These are phyloP conservation scores for Phragmites australis DNA, from an alignment of 176 grass and related monocot species.

Conservation along the genomic window DNA sequence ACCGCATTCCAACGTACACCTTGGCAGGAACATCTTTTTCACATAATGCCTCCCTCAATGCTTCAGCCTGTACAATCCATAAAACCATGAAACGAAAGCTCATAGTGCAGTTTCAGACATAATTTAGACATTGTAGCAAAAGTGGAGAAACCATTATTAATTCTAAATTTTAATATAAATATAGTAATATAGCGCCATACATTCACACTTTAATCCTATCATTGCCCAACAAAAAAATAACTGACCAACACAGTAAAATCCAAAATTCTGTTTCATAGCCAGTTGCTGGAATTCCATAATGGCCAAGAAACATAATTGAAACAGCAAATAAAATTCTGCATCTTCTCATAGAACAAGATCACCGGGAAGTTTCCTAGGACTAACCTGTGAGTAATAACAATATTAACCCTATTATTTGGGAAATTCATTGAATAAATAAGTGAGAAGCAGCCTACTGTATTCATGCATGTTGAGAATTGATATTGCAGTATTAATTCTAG, in stretches of 20 bases:
- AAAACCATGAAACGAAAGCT: constrained; percentile 33
- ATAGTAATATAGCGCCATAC: not conserved
- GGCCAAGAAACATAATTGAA: constrained; percentile 5
- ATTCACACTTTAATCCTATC: constrained; percentile 8
- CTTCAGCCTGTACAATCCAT: constrained; percentile 68
- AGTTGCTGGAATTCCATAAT: not conserved
- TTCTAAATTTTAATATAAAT: not conserved
- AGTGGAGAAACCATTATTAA: constrained; percentile 10
- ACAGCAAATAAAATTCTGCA: not conserved
- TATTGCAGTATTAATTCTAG: not conserved
- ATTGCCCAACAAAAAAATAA: constrained; percentile 15
- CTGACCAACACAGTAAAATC: not conserved
- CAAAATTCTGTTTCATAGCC: constrained; percentile 13
- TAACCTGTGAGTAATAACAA: not conserved
- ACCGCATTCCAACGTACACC: constrained; percentile 98
- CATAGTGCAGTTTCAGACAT: constrained; percentile 8
- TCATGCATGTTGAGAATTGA: constrained; percentile 4
- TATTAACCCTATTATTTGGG: not conserved
- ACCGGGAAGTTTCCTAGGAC: not conserved
- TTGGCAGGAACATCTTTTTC: constrained; percentile 92
- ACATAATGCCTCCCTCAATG: constrained; percentile 74
- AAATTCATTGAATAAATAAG: not conserved
- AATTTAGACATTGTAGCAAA: constrained; percentile 20
- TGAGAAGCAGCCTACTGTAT: constrained; percentile 2
- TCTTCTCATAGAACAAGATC: not conserved